Conservation (phyloP, 208 protist species). For the Novymonas esmeraldas region DNA sequence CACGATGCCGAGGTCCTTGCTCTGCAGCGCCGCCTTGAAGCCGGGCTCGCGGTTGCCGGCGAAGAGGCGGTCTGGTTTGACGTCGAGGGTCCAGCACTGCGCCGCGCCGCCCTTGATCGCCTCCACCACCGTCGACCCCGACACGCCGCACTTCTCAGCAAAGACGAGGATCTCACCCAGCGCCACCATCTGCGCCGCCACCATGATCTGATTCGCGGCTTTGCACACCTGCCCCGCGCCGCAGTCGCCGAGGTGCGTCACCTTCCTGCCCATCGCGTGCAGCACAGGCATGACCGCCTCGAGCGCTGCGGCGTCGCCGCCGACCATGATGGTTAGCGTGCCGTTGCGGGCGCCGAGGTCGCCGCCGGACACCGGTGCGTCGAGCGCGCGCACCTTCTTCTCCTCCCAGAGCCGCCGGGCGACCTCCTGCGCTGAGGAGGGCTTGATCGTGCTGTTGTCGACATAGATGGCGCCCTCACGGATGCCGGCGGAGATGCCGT, state of each 20-base stretch:
- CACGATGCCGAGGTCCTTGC: conserved; percentile 94
- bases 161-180: conserved; percentile 95
- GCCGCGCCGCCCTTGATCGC: conserved; percentile 92
- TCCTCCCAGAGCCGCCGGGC: conserved; percentile 72
- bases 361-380: conserved; percentile 96
- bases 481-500: conserved; percentile 85
- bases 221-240: conserved; percentile 96
- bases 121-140: conserved; percentile 80
- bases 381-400: conserved; percentile 82
- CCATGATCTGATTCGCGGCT: conserved; percentile 96
- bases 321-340: conserved; percentile 95
- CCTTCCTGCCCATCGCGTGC: conserved; percentile 77
- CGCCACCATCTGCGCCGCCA: conserved; percentile 94
- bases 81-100: conserved; percentile 93
- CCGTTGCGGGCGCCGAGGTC: conserved; percentile 94
- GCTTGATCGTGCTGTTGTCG: conserved; percentile 96
- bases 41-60: conserved; percentile 94
- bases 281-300: conserved; percentile 76
- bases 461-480: conserved; percentile 79
- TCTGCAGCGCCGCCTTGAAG: conserved; percentile 95
- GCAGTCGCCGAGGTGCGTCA: conserved; percentile 86
- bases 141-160: conserved; percentile 89
- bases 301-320: conserved; percentile 86
- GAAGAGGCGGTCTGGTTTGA: conserved; percentile 92
- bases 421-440: conserved; percentile 91